Base-by-base conservation (phyloP, 805 yeast genomes). In the Candida silvatica region DNA sequence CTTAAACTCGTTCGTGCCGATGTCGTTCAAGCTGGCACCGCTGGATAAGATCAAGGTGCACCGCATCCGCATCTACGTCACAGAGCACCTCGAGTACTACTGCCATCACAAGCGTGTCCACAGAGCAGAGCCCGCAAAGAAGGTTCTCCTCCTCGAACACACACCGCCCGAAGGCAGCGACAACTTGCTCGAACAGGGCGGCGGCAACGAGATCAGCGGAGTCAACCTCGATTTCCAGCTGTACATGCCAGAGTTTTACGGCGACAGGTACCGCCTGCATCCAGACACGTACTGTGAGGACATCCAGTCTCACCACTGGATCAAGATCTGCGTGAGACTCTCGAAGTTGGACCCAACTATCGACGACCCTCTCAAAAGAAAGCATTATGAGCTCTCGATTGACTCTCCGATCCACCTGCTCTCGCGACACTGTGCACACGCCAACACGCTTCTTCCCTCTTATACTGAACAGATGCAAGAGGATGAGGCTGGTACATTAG, bases 231-330 rank as follows among this genome's bases (percentile, higher is more conserved):
- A 86, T 49, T 84, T 85, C 52, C 86, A 83, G 57, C 74, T 87
- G n/a, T 81, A 69, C 43, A 80, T 92, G 17, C 97, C 97, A 2
- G 75, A 76, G 41, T 62, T 62, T 34, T 64, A 85, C 38, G 70
- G 70, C 35, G 71, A 70, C 17, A 69, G 70, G 31, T 69, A 66
- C 36, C 66, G 62, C 38, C 58, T 81, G 20, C 95, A 86, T 48
- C 95, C 97, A 2, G 94, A 92, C 56, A 84, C 96, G 0, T 74
- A 84, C 3, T 80, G 70, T 46, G 74, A 71, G 17, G 77, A 77
- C 46, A 86, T 92, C 42, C 88, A 86, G 59, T 71, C 92, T 5
- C 90, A 84, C 49, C 99, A 92, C 59, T 92, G 98, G 97, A 77
- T 92, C 48, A 92, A 92, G 59, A 71, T 92, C 12, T 81, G 94